phyloP scores from a whole-genome alignment of 495 filamentous ascomycete genomes.

The Talaromyces ruber region DNA sequence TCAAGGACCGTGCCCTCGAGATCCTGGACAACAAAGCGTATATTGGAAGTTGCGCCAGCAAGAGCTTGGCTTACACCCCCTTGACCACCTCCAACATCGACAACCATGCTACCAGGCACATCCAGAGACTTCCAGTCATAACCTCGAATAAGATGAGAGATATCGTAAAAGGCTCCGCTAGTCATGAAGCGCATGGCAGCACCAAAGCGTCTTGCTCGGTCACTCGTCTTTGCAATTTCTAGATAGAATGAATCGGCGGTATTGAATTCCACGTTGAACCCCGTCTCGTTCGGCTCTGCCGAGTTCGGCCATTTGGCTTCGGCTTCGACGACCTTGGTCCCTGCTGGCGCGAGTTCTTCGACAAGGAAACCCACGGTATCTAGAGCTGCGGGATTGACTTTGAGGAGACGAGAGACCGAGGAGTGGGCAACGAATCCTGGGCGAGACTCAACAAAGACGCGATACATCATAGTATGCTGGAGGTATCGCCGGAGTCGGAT shows the following conservation, averaged over 20 bases:
- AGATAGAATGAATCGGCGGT: conserved; percentile 19
- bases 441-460: conserved; percentile 16
- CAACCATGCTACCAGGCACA: conserved; percentile 23
- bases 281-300: conserved; percentile 14
- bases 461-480: conserved; percentile 25
- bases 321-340: conserved; percentile 13
- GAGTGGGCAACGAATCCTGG: conserved; percentile 16
- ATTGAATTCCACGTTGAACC: conserved; percentile 16
- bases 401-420: conserved; percentile 17
- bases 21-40: conserved; percentile 33
- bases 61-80: conserved; percentile 40
- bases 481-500: conserved; percentile 14
- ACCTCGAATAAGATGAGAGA: conserved; percentile 19
- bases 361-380: conserved; percentile 17
- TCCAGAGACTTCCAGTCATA: conserved; percentile 19
- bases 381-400: conserved; percentile 10
- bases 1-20: conserved; percentile 20
- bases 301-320: conserved; percentile 12
- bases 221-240: conserved; percentile 5
- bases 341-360: conserved; percentile 8
- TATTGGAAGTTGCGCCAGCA: conserved; percentile 27
- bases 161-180: conserved; percentile 35
- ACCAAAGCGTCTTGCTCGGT: conserved; percentile 19
- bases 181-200: conserved; percentile 15
- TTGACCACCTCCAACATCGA: conserved; percentile 43